Conservation (phyloP, 1,139 yeast species). For the Suhomyces kunorum region DNA sequence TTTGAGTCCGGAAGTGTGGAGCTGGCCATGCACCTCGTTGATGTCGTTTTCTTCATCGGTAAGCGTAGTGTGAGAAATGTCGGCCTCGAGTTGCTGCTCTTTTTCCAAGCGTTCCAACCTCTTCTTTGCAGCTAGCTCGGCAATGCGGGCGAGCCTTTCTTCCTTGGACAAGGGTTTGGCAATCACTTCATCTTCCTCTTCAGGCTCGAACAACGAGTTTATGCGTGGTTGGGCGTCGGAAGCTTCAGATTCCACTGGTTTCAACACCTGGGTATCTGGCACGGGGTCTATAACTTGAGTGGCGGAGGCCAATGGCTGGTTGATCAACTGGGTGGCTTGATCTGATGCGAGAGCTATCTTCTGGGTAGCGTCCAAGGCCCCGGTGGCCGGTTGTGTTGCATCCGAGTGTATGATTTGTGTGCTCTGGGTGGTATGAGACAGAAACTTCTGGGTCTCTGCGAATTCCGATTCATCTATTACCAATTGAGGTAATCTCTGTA, state of each 20-base stretch:
- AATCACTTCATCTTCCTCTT: slow-evolving; percentile 13
- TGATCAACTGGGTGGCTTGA: not conserved
- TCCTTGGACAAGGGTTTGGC: slow-evolving; percentile 19
- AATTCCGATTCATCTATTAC: slow-evolving; percentile 30
- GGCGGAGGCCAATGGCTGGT: no score
- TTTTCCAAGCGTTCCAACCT: slow-evolving; percentile 24
- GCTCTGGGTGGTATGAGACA: not conserved
- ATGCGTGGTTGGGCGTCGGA: slow-evolving; percentile 7
- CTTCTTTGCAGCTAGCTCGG: slow-evolving; percentile 26
- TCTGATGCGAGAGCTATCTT: not conserved
- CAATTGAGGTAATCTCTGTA: slow-evolving; percentile 31
- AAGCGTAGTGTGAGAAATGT: slow-evolving; percentile 36
- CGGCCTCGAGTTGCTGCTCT: slow-evolving; percentile 32
- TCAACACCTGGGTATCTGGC: not conserved
- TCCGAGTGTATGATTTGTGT: not conserved
- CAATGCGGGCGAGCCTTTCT: slow-evolving; percentile 26
- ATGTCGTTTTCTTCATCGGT: slow-evolving; percentile 48
- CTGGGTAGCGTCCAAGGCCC: not conserved
- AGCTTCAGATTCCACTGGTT: not conserved
- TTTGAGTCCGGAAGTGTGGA: slow-evolving; percentile 18
- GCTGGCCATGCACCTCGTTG: slow-evolving; percentile 25
- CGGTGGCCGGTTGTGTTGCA: not conserved
- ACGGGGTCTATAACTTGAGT: not conserved
- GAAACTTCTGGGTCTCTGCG: slow-evolving; percentile 6
- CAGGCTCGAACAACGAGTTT: slow-evolving; percentile 1